These are phyloP conservation scores for Pleodorina starrii DNA, from an alignment of 139 green algal species.

Conservation along the genomic window DNA sequence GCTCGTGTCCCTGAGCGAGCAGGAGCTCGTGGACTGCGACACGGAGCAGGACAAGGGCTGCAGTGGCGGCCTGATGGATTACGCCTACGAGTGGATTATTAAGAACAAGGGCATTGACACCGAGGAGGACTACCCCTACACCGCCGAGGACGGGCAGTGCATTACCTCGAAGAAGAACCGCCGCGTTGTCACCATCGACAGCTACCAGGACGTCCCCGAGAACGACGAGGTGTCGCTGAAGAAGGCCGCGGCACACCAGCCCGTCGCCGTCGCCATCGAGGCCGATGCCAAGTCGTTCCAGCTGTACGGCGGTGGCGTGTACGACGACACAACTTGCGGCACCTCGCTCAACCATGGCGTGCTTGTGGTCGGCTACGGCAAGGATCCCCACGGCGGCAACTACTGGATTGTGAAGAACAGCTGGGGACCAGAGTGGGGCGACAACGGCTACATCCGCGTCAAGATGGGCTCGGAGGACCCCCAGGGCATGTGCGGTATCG, in stretches of 20 bases:
- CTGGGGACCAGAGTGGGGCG: slow-evolving; percentile 83
- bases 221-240: slow-evolving; percentile 81
- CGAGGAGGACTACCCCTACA: slow-evolving; percentile 84
- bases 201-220: slow-evolving; percentile 87
- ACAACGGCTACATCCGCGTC: slow-evolving; percentile 90
- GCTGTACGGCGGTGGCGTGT: slow-evolving; percentile 92
- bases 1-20: slow-evolving; percentile 91
- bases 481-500: slow-evolving; percentile 92
- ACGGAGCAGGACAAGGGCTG: slow-evolving; percentile 77
- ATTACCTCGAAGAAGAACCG: slow-evolving; percentile 60
- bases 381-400: slow-evolving; percentile 50
- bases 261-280: slow-evolving; percentile 95
- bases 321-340: slow-evolving; percentile 63
- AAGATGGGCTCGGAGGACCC: slow-evolving; percentile 28
- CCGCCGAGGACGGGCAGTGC: slow-evolving; percentile 64
- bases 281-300: slow-evolving; percentile 89
- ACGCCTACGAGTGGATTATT: slow-evolving; percentile 89
- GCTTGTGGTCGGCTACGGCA: slow-evolving; percentile 93
- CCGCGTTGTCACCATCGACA: slow-evolving; percentile 87
- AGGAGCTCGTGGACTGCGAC: slow-evolving; percentile 97
- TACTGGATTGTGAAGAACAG: slow-evolving; percentile 99
- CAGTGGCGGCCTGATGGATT: slow-evolving; percentile 96
- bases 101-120: slow-evolving; percentile 93
- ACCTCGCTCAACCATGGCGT: slow-evolving; percentile 95
- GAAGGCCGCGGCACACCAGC: slow-evolving; percentile 90